Percentiles rank a stretch among this genome's conserved stretches.
These are phyloP conservation scores for Ogataea ramenticola DNA, from an alignment of 805 yeast species.

Conservation along the genomic window DNA sequence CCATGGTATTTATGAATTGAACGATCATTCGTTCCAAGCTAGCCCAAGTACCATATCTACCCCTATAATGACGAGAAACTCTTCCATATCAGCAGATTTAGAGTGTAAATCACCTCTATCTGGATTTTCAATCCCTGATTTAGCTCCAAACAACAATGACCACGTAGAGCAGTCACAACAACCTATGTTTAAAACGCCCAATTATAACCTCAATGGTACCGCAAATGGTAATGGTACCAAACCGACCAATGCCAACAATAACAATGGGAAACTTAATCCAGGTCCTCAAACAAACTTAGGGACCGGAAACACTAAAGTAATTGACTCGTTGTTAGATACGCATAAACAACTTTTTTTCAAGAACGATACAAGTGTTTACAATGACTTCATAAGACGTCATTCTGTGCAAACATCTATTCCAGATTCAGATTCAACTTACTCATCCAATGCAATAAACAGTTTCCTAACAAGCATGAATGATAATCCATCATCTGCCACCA, in stretches of 20 bases:
- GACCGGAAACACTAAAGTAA: background rate
- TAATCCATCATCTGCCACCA: conserved; percentile 6
- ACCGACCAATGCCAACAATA: background rate
- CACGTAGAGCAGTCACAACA: background rate
- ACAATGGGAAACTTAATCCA: background rate
- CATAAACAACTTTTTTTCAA: conserved; percentile 14
- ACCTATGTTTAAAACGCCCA: background rate
- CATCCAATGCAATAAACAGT: background rate
- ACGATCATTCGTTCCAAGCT: background rate
- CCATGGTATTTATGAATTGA: background rate
- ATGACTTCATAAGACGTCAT: conserved; percentile 1
- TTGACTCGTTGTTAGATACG: conserved; percentile 10
- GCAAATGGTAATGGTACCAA: background rate
- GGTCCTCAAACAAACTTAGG: background rate
- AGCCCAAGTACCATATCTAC: background rate
- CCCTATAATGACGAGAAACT: background rate
- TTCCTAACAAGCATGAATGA: background rate
- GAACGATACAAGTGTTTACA: background rate
- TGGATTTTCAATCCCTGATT: background rate
- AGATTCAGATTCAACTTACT: background rate
- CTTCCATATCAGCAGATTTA: background rate
- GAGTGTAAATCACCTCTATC: background rate
- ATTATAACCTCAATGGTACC: background rate
- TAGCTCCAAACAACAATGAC: no score
- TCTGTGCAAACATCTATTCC: background rate